Evolutionary conservation across 768 basidiomycete genomes (phyloP), one percentile per base, ranked within the genome.

Genomic region (Lactifluus volemus): DNA sequence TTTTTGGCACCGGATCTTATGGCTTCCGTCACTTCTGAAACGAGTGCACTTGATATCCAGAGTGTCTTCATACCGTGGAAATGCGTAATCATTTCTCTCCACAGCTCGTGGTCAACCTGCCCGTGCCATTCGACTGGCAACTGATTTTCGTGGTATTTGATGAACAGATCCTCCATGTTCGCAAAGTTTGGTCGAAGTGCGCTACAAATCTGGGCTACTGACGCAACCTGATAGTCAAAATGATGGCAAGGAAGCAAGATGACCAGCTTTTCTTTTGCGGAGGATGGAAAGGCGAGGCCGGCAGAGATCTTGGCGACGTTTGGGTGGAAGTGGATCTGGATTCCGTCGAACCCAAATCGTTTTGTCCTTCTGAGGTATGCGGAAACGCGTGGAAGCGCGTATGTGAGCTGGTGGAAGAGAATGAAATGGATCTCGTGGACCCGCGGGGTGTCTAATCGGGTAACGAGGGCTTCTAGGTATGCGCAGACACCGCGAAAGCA

Each of bases 31-130:
- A 48, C 19, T 19, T 48, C 55, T 21, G 47, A 29, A 10, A 49
- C 34, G 47, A 56, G 45, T 15, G 47, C 55, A 12, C 55, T 56
- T 15, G 55, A 56, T 48, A 56, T 6, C 55, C 55, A 56, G 45
- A 56, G 25, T 21, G 44, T 56, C 41, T 49, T 56, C 45, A 56
- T 47, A 19, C 47, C 15, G 25, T 14, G 14, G 7, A 49, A 56
- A 21, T 47, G 55, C 21, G 36, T 32, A 21, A 56, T 12, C 34
- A 56, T 2, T 10, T 47, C 45, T 3, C 21, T 25, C 55, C 55
- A 56, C 9, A 56, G 34, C 14, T 19, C 11, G 14, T 21, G 45
- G 34, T 56, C 55, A 21, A 56, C 34, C 47, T 56, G 32, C 4
- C 47, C 21, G 4, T 38, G 19, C 55, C 45, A 56, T 21, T 38